phyloP scores from a whole-genome alignment of 2,329 filamentous ascomycete genomes.

The Fusarium secorum region DNA sequence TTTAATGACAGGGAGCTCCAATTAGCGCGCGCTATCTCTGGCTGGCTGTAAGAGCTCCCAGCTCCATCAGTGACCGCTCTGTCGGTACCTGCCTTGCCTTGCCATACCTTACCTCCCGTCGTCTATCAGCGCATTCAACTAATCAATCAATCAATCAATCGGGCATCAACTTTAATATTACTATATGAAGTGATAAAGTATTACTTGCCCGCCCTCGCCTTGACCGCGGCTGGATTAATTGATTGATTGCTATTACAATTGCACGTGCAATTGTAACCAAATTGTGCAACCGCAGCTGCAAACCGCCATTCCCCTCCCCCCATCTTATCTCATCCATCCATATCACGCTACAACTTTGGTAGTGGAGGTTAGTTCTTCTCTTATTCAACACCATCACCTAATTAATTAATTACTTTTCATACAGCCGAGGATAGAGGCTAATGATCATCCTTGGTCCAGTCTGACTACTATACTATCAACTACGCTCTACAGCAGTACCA shows the following conservation, averaged over 20 bases:
- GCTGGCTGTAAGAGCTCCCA: conserved; percentile 9
- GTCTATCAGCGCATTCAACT: neutral
- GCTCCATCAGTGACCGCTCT: conserved; percentile 28
- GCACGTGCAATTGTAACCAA: conserved; percentile 32
- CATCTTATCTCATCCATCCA: conserved; percentile 23
- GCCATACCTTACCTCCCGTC: neutral
- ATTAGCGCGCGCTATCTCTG: conserved; percentile 34
- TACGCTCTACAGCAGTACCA: neutral
- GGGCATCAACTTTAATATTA: neutral
- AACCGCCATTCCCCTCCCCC: conserved; percentile 17
- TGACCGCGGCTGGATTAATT: conserved; percentile 13
- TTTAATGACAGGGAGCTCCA: conserved; percentile 20
- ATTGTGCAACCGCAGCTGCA: conserved; percentile 28
- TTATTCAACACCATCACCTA: conserved; percentile 26
- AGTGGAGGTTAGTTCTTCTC: conserved; percentile 6
- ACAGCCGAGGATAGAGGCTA: conserved; percentile 8
- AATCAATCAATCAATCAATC: neutral
- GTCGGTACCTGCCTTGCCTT: conserved; percentile 23
- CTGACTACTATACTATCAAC: neutral
- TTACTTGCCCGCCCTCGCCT: neutral
- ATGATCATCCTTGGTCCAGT: neutral
- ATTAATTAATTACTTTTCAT: neutral
- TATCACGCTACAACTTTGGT: conserved; percentile 18
- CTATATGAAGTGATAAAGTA: neutral
- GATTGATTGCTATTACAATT: conserved; percentile 10